Base-by-base conservation (phyloP, 106 monocot species). In the Acorus calamus region DNA sequence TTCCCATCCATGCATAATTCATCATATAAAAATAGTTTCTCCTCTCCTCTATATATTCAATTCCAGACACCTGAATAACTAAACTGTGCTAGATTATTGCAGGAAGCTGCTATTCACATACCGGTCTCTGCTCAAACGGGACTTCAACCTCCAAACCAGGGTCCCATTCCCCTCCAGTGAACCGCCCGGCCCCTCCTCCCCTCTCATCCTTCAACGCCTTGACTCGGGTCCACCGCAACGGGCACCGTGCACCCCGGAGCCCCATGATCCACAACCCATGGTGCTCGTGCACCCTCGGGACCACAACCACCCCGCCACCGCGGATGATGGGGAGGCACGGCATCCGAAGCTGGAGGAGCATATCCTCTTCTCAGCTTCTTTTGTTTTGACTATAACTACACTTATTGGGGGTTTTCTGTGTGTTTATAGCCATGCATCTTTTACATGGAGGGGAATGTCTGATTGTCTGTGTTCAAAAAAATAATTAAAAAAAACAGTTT, bases 121-220 rank as follows among this genome's bases (percentile, higher is more conserved):
- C 92, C 14, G 88, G 92, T 76, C 92, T 77, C 61, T 93, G 92
- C 57, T 93, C 92, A 56, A 83, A 92, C 10, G 92, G 92, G 43
- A 93, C 85, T 76, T 85, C 82, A 43, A 88, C 85, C 70, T 93
- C 88, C 59, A 88, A 42, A 8, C 82, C 85, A 52, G 92, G 83
- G 60, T 93, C 80, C 92, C 92, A 93, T 8, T 69, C 85, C 61
- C 74, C 69, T 1, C 88, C 88, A 0, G 83, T 63, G 46, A 84
- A 92, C 46, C 83, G 83, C 2, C 83, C 72, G 4, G 57, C 60
- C n/a, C 73, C 78, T 6, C 84, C 78, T 49, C 77, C 84, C 10
- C 79, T 69, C 45, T 74, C 82, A 53, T 88, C 92, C 60, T 78
- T 93, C 53, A 93, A 53, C 0, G 92, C 85, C 69, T 52, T 74